Evolutionary conservation across 1,139 yeast genomes (phyloP), one percentile per base, ranked within the genome.

Genomic region (Hemisphaericaspora lyxosophila): DNA sequence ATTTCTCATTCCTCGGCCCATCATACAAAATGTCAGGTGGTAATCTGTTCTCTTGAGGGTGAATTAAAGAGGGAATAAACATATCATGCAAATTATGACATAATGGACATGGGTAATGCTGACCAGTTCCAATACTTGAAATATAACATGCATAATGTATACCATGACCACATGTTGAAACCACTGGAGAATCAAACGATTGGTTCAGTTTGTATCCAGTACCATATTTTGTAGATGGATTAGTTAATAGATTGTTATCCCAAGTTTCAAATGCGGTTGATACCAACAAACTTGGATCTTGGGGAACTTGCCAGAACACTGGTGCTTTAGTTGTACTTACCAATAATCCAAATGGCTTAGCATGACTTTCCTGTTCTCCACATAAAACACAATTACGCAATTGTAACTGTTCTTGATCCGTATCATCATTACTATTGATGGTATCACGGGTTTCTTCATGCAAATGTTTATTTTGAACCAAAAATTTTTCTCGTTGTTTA

Each of bases 141-240:
- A 53, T 57, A 53, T 70, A 78, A 55, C 94, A 85, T 11, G 57
- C 51, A 45, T 62, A 70, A 55, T 84, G 94, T 62, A 83, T 73
- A 7, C 79, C 80, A 58, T 84, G 94, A 16, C 85, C 82, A 62
- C 92, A 84, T 2, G 86, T 79, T 3, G 76, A 64, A 13, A 74
- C 62, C 4, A 78, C 80, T 27, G 62, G 42, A 7, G 60, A 57
- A 34, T 47, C 47, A 37, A 48, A 42, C 14, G 18, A 22, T 6
- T 35, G 28, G 4, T 33, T 18, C n/a, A 25, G 3, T 15, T n/a
- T 24, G 39, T 54, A 63, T 0, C 70, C 71, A 16, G 27, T 38
- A 4, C 71, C 68, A 41, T 54, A 66, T 5, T 51, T 43, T 1
- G 42, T 39, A 28, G 5, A 12, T n/a, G 13, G 52, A n/a, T 53